Conservation (phyloP, 2,329 filamentous ascomycete genomes). For the Ophiostoma pallidulum region DNA sequence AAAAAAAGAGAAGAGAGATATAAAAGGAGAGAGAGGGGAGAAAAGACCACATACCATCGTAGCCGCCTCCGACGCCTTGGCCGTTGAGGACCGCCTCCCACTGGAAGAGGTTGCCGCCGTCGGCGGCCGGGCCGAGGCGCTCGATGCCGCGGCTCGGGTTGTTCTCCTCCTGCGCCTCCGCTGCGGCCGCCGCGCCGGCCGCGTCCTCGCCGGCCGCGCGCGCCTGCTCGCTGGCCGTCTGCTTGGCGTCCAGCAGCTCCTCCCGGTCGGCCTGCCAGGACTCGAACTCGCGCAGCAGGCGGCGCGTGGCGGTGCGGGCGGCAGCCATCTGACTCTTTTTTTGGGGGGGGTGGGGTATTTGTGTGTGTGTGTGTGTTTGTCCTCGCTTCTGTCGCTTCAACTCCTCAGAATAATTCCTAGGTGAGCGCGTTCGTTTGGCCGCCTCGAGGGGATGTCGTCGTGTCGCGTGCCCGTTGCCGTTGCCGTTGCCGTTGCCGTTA, state of each 20-base stretch:
- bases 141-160: conserved; percentile 37
- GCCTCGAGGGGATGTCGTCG: no score
- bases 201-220: neutral
- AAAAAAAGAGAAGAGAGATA: no score
- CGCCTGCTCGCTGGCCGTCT: conserved; percentile 1
- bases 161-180: conserved; percentile 7
- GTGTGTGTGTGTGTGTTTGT: neutral
- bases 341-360: neutral
- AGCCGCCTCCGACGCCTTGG: conserved; percentile 44
- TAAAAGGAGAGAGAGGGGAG: no score
- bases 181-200: neutral
- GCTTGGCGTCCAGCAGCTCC: conserved; percentile 15
- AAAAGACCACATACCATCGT: conserved; percentile 40
- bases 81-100: conserved; percentile 55
- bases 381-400: neutral
- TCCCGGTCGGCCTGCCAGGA: conserved; percentile 40
- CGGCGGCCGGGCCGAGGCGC: conserved; percentile 42
- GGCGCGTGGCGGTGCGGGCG: conserved; percentile 41
- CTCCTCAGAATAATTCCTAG: no score
- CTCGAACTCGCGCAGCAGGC: conserved; percentile 50
- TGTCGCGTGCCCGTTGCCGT: no score
- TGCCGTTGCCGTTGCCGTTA: no score
- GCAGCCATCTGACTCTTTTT: no score
- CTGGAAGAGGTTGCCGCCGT: conserved; percentile 44
- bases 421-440: no score